Evolutionary conservation across 2,329 filamentous ascomycete species (phyloP).

Genomic region (Fonsecaea pugnacius): DNA sequence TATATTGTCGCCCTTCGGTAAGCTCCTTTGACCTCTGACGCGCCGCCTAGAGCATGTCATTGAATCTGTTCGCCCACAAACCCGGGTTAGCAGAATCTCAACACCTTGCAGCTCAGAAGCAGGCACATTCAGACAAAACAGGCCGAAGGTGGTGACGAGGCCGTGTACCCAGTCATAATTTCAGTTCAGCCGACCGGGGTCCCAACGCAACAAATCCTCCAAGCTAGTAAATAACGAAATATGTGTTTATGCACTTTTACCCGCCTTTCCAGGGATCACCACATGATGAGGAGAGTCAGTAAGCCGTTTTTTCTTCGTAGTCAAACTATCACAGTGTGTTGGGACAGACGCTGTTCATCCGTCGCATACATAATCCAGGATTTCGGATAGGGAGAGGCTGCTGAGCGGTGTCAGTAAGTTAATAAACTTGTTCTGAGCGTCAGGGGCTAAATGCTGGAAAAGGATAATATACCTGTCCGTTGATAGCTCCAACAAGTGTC

Average conservation of each 20-base stretch:
- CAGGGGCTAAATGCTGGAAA: background rate
- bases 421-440: too few relatives aligned
- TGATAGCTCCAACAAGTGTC: conserved; percentile 19
- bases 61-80: too few relatives aligned
- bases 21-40: conserved; percentile 48
- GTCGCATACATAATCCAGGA: conserved; percentile 2
- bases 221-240: too few relatives aligned
- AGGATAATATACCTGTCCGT: conserved; percentile 29
- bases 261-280: background rate
- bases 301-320: conserved; percentile 3
- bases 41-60: too few relatives aligned
- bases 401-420: background rate
- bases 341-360: background rate
- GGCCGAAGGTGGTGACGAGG: too few relatives aligned
- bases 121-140: too few relatives aligned
- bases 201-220: background rate
- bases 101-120: too few relatives aligned
- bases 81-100: too few relatives aligned
- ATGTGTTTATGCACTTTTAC: background rate
- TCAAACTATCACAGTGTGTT: background rate
- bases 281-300: background rate
- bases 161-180: too few relatives aligned
- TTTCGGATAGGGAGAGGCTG: conserved; percentile 27
- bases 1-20: conserved; percentile 89
- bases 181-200: background rate